Evolutionary conservation across 805 yeast species (phyloP), one percentile per base, ranked within the genome.

Genomic region (Lipomyces spencermartinsiae): DNA sequence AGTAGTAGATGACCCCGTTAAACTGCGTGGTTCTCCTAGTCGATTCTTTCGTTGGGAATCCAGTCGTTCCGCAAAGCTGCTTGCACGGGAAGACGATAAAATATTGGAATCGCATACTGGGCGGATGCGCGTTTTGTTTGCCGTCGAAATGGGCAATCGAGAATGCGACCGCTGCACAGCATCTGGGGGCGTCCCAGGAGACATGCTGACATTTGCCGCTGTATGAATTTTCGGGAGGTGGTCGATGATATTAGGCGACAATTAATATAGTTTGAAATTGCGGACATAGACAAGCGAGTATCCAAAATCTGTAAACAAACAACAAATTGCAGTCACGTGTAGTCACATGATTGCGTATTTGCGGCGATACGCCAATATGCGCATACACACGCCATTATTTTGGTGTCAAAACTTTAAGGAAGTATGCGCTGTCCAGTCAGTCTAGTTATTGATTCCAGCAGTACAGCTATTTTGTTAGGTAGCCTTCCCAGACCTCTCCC

Each of bases 121-220:
- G 9, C 63, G 62, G 10, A 59, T 29, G 22, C 63, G 46, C 39
- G 67, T 12, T 16, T 35, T 25, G 31, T 46, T 33, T 19, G 33
- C 34, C n/a, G 64, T 63, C 10, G 63, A 54, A 14, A 63, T 46
- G 5, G 69, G 67, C 34, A 63, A 51, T 54, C 69, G 51, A 34
- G 69, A 66, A 39, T 55, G 64, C 16, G 63, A 61, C 22, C 69
- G 46, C 10, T 35, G 56, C 7, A 31, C 39, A 9, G 19, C 33
- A n/a, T 35, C 67, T 10, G 69, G 63, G 53, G 69, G 66, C 4
- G 66, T 66, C 10, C 51, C 60, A 29, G 46, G 54, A 14, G 29
- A 22, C 62, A 59, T 59, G 22, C 22, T 43, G 22, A n/a, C 49
- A n/a, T n/a, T 43, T n/a, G 8, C 5, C n/a, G 22, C 8, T n/a